phyloP scores from a whole-genome alignment of 1,284 basidiomycete species.

The Afroboletus lepidellus region DNA sequence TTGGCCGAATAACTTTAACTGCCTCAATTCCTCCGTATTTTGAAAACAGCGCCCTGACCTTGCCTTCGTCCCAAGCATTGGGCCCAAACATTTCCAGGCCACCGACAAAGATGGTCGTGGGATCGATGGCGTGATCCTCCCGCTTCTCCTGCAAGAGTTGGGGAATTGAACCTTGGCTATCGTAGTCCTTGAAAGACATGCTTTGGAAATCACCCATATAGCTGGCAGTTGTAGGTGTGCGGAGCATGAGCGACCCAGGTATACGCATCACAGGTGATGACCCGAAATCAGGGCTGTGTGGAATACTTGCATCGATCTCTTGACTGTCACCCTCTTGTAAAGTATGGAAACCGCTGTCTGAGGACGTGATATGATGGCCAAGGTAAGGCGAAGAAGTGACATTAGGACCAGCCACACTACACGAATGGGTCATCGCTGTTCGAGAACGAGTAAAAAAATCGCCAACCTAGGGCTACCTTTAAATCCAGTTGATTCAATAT shows the following conservation, averaged over 20 bases:
- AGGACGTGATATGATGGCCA: constrained; percentile 8
- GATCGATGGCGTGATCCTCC: constrained; percentile 49
- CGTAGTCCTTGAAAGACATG: constrained; percentile 28
- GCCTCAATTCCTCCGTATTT: constrained; percentile 62
- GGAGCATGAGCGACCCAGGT: constrained; percentile 44
- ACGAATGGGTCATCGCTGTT: constrained; percentile 7
- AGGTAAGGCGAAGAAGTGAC: constrained; percentile 16
- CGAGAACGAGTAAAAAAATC: background rate
- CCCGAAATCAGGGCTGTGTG: constrained; percentile 46
- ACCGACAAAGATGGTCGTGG: constrained; percentile 70
- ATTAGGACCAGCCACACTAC: constrained; percentile 13
- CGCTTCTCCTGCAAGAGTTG: constrained; percentile 14
- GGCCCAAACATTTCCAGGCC: constrained; percentile 65
- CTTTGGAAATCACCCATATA: constrained; percentile 34
- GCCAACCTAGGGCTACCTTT: constrained; percentile 17
- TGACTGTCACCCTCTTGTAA: constrained; percentile 21
- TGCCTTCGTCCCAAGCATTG: constrained; percentile 64
- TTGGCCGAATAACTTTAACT: constrained; percentile 60
- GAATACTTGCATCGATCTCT: constrained; percentile 41
- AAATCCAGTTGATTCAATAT: constrained; percentile 14
- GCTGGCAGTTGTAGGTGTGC: constrained; percentile 42
- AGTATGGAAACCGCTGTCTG: constrained; percentile 11
- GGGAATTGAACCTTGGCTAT: constrained; percentile 19
- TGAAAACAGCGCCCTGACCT: constrained; percentile 54
- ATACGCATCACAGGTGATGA: constrained; percentile 49